phyloP scores from a whole-genome alignment of 2,329 filamentous ascomycete species.

The Sclerotinia minor region DNA sequence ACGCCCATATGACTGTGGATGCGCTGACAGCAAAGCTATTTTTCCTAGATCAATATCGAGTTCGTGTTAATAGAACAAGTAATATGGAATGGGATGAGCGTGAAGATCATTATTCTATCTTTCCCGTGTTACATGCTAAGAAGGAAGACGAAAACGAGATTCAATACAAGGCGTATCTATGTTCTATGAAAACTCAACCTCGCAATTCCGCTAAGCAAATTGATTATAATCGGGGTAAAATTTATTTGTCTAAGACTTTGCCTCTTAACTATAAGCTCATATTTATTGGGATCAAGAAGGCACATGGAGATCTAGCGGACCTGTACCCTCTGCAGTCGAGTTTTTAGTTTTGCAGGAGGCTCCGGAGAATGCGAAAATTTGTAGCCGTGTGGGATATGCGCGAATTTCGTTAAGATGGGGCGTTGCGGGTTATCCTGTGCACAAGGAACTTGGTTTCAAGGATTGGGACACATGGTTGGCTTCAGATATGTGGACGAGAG shows the following conservation, averaged over 20 bases:
- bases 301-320: too few relatives aligned
- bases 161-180: background rate
- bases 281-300: background rate
- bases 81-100: background rate
- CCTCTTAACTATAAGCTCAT: background rate
- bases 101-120: accelerated
- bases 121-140: accelerated
- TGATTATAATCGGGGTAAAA: accelerated
- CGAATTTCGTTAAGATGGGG: too few relatives aligned
- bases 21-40: background rate
- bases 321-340: too few relatives aligned
- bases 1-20: background rate
- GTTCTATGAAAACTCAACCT: background rate
- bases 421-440: too few relatives aligned
- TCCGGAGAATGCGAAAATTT: background rate
- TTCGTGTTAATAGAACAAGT: background rate
- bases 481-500: background rate
- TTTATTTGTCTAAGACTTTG: background rate
- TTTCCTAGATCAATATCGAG: background rate
- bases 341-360: background rate
- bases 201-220: background rate
- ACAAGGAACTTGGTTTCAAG: accelerated
- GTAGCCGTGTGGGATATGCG: background rate
- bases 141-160: background rate
- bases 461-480: background rate